phyloP scores from a whole-genome alignment of 2,329 filamentous ascomycete genomes.

The Alternaria ventricosa region DNA sequence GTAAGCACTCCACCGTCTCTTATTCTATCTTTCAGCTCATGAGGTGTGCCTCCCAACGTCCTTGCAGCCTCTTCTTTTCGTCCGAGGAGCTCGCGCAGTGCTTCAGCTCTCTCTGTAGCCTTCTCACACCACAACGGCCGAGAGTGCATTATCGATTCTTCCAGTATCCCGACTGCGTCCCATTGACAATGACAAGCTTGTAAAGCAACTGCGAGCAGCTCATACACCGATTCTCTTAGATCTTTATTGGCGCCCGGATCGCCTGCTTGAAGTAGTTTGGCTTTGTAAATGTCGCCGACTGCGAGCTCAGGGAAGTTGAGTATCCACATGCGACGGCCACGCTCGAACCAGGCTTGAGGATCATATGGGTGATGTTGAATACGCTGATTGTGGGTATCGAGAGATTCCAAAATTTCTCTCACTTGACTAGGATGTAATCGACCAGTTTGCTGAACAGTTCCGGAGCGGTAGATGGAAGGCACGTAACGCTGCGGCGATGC shows the following conservation, averaged over 20 bases:
- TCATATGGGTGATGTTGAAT: background rate
- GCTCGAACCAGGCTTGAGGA: background rate
- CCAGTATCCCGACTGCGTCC: conserved; percentile 19
- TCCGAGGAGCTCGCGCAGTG: conserved; percentile 6
- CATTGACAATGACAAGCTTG: conserved; percentile 32
- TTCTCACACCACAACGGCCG: background rate
- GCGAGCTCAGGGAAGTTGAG: conserved; percentile 39
- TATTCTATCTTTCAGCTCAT: conserved; percentile 18
- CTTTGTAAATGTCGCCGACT: conserved; percentile 41
- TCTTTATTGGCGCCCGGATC: background rate
- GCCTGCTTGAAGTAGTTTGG: conserved; percentile 37
- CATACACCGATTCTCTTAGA: conserved; percentile 4
- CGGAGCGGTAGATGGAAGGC: background rate
- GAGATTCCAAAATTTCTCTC: background rate
- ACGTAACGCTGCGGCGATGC: background rate
- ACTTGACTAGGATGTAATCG: background rate
- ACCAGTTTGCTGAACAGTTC: background rate
- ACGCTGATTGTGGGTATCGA: background rate
- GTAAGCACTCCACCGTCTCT: conserved; percentile 21
- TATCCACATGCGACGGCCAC: background rate
- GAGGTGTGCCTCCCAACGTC: conserved; percentile 3
- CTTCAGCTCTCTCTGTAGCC: conserved; percentile 2
- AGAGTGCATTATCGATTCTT: background rate
- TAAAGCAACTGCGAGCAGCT: conserved; percentile 23
- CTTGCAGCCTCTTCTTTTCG: conserved; percentile 16